Base-by-base conservation (phyloP, 306 rosid genomes). In the Chamaecrista fasciculata region DNA sequence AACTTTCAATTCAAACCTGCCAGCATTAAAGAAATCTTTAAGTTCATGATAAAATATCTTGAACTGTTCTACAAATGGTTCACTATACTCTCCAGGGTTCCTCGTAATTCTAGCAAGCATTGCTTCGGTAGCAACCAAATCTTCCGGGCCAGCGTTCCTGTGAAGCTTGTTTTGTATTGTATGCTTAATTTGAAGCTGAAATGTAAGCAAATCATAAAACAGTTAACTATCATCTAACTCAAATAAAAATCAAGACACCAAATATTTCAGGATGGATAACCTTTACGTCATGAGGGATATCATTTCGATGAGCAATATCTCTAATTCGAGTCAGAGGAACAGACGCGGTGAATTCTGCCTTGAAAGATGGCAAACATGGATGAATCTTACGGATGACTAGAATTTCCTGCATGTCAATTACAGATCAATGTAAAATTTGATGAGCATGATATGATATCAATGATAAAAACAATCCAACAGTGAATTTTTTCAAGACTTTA, bases 101-200 rank as follows among this genome's bases (percentile, higher is more conserved):
- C 82, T 62, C 16, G 97, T 88, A 78, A 94, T 88, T 84, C 80
- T 90, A 66, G 92, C 89, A 71, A 94, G 95, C 97, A 94, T 94
- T 29, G 95, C 95, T 76, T 91, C 98, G 19, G 98, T 91, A 69
- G 98, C 93, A 82, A 94, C 78, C 84, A 94, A 82, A 84, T 94
- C 98, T 81, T 94, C 98, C 23, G 98, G 98, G 23, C 98, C 98
- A 53, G 98, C 98, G 84, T 84, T 88, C 19, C 98, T 94, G 62
- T 91, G 99, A 82, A 94, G 99, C 80, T 94, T 94, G 91, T 94
- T 94, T 84, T 94, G 99, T 81, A 94, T 91, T 61, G 99, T 91
- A 75, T 94, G 97, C 77, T 94, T 94, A 73, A 94, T 94, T 78
- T 91, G 89, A 79, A 74, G 83, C 99, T 94, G 96, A 48, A 74